phyloP scores from a whole-genome alignment of 768 basidiomycete genomes.

The Lactarius deliciosus region DNA sequence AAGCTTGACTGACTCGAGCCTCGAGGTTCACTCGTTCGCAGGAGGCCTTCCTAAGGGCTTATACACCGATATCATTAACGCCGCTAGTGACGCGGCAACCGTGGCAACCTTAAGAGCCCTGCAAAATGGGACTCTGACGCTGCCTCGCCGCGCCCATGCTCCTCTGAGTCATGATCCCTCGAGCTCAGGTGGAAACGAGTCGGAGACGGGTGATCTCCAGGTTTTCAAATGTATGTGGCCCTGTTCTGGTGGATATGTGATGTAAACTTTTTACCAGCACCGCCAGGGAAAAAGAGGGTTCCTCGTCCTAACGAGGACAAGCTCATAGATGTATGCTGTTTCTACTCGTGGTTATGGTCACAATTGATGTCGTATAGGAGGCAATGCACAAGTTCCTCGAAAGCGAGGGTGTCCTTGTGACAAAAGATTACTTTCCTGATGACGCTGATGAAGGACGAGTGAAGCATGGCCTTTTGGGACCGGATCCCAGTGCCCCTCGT shows the following conservation, averaged over 20 bases:
- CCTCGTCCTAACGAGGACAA: too few species aligned
- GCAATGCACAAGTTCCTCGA: conserved; percentile 6
- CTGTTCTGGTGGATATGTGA: too few species aligned
- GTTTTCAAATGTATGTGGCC: too few species aligned
- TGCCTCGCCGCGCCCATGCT: too few species aligned
- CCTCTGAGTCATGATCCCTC: too few species aligned
- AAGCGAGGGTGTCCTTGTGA: background rate
- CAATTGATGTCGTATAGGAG: background rate
- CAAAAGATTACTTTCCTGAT: background rate
- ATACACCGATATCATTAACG: background rate
- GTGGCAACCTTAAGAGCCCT: background rate
- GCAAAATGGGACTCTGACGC: background rate
- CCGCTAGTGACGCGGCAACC: background rate
- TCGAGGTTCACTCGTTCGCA: background rate
- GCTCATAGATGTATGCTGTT: too few species aligned
- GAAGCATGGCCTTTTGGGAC: background rate
- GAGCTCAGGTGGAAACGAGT: too few species aligned
- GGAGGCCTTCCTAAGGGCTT: background rate
- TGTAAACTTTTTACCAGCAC: background rate
- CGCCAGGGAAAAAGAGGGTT: background rate
- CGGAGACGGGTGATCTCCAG: too few species aligned
- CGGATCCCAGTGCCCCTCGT: conserved; percentile 2
- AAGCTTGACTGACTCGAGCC: background rate
- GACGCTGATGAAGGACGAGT: too few species aligned
- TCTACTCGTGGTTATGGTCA: background rate